Percentiles rank a stretch among this genome's conserved stretches.
These are phyloP conservation scores for Sarocladiaceae sp. DNA, from an alignment of 2,329 filamentous ascomycete species.

Conservation along the genomic window DNA sequence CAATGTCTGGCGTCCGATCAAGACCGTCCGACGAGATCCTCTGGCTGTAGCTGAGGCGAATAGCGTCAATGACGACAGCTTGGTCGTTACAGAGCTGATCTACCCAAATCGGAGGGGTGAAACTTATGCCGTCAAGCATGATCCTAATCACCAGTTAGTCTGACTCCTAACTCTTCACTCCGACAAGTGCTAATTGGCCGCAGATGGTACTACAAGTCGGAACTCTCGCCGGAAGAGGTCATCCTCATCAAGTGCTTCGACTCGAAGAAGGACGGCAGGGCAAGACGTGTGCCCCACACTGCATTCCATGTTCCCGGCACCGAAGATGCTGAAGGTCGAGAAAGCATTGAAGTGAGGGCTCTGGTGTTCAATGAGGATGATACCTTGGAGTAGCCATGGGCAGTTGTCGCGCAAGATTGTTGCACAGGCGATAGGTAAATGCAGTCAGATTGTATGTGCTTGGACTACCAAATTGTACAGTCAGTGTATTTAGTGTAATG, in stretches of 20 bases:
- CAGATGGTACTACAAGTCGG: constrained; percentile 49
- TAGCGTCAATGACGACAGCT: constrained; percentile 44
- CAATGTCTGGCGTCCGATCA: constrained; percentile 49
- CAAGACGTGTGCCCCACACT: constrained; percentile 50
- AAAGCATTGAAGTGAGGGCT: constrained; percentile 54
- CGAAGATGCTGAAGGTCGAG: constrained; percentile 42
- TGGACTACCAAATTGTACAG: too few relatives aligned
- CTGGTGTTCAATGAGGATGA: constrained; percentile 42
- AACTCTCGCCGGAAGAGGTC: constrained; percentile 48
- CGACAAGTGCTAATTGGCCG: constrained; percentile 24
- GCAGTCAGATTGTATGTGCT: too few relatives aligned
- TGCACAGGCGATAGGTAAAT: too few relatives aligned
- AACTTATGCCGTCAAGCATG: constrained; percentile 41
- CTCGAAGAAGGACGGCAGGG: constrained; percentile 48
- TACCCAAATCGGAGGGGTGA: constrained; percentile 48
- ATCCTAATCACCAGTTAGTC: constrained; percentile 13
- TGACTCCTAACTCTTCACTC: background rate
- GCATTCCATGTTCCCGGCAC: constrained; percentile 45
- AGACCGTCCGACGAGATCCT: constrained; percentile 48
- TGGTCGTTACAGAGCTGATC: constrained; percentile 44
- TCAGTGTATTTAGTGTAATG: too few relatives aligned
- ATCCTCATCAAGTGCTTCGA: constrained; percentile 61
- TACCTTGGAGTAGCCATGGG: constrained; percentile 2
- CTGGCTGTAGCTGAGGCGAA: constrained; percentile 48
- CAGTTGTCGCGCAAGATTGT: too few relatives aligned